Evolutionary conservation across 805 yeast species (phyloP), one percentile per base, ranked within the genome.

Genomic region (Candida manassasensis): DNA sequence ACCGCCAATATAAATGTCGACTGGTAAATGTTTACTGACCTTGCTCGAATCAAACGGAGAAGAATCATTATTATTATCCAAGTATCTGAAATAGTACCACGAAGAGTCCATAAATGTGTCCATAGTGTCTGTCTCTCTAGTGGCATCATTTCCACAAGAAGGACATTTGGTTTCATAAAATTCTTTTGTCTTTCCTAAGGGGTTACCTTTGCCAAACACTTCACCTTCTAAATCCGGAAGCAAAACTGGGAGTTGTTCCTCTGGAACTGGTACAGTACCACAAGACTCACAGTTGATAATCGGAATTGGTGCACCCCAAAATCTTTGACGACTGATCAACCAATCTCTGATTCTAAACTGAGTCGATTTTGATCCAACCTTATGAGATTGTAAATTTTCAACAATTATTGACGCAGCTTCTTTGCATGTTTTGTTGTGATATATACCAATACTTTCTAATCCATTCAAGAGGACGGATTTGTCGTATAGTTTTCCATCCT

Each of bases 241-340:
- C 24, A 67, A 29, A 0, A 93, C 96, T 0, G 98, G 98, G 12
- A 93, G 67, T 18, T 89, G 81, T 2, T 75, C 63, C 27, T 84
- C 95, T 0, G 97, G 97, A 13, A 93, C 97, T 0, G 97, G 84
- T 1, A 90, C 96, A 0, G 81, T 62, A 2, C 98, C 98, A 68
- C 98, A 93, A 2, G 57, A 44, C 5, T 70, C 72, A 63, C 98
- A 93, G 51, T 93, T 93, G 18, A 93, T 71, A 13, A 93, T 87
- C 4, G 98, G 98, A 36, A 93, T 93, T 2, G 98, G 98, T 0
- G 97, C 93, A 17, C 98, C 98, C 98, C 98, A 93, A 58, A 84
- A 90, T 40, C 98, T 66, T 58, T 93, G 98, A 52, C 98, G 75
- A 50, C 94, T 82, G 31, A 93, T 83, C 18, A 93, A 71, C 98